These are phyloP conservation scores for Hypericum perforatum DNA, from an alignment of 345 rosid species.

Conservation along the genomic window DNA sequence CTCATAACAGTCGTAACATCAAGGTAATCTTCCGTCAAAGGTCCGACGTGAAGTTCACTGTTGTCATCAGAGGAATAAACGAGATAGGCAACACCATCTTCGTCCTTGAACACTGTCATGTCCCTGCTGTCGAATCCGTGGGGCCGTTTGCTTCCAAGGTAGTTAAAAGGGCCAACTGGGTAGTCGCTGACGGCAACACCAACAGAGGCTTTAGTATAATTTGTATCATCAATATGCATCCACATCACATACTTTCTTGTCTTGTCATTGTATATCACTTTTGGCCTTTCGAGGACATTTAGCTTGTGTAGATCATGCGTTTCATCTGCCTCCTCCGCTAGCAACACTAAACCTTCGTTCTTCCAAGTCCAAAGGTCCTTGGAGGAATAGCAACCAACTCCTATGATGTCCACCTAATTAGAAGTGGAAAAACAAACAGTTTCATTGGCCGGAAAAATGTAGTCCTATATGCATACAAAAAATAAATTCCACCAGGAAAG, in stretches of 20 bases:
- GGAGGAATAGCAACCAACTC: constrained; percentile 94
- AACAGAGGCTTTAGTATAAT: constrained; percentile 88
- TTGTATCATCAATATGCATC: constrained; percentile 91
- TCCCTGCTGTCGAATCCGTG: constrained; percentile 84
- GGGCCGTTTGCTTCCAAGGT: constrained; percentile 66
- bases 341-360: constrained; percentile 75
- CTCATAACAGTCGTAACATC: constrained; percentile 44
- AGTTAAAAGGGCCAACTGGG: constrained; percentile 76
- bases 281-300: constrained; percentile 90
- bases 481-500: too few relatives aligned
- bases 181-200: constrained; percentile 66
- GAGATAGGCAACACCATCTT: constrained; percentile 62
- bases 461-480: too few relatives aligned
- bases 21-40: constrained; percentile 58
- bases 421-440: not conserved
- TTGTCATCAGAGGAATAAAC: constrained; percentile 82
- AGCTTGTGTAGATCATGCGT: constrained; percentile 72
- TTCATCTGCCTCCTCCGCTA: constrained; percentile 60
- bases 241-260: constrained; percentile 85
- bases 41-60: constrained; percentile 84
- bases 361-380: constrained; percentile 89
- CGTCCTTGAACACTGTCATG: constrained; percentile 92
- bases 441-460: too few relatives aligned
- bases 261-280: constrained; percentile 67
- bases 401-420: constrained; percentile 79